A percentile compares a stretch with the other conserved stretches of the same genome.
These are phyloP conservation scores for Fusarium domesticum DNA, from an alignment of 2,329 filamentous ascomycete species.

Conservation along the genomic window DNA sequence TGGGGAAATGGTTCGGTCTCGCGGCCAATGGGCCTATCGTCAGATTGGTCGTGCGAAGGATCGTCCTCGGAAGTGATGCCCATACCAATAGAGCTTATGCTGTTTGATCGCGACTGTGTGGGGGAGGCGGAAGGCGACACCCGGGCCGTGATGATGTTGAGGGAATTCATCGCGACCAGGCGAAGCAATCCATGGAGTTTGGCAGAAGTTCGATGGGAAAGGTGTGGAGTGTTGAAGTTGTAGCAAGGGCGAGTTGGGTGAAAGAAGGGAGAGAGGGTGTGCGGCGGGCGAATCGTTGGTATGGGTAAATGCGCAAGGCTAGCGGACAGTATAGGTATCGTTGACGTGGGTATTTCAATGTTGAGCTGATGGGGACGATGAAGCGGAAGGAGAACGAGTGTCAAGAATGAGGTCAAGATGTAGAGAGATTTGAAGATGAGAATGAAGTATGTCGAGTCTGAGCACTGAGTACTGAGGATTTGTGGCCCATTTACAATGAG, in stretches of 20 bases:
- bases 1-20: slow-evolving; percentile 36
- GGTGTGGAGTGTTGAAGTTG: slow-evolving; percentile 3
- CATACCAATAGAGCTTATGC: slow-evolving; percentile 52
- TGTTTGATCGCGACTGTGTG: slow-evolving; percentile 58
- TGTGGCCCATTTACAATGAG: neutral
- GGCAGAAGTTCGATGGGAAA: slow-evolving; percentile 3
- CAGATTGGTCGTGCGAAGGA: slow-evolving; percentile 26
- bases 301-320: slow-evolving; percentile 13
- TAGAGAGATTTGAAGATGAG: neutral
- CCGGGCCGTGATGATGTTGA: slow-evolving; percentile 88
- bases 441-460: neutral
- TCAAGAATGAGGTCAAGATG: neutral
- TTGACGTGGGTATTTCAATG: neutral
- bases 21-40: slow-evolving; percentile 35
- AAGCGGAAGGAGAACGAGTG: neutral
- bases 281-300: slow-evolving; percentile 7
- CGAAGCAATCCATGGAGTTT: slow-evolving; percentile 53
- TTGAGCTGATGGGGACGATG: neutral
- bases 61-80: slow-evolving; percentile 43
- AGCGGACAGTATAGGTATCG: neutral
- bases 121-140: slow-evolving; percentile 63
- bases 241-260: slow-evolving; percentile 3
- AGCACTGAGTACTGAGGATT: no score
- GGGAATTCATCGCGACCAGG: slow-evolving; percentile 81
- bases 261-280: slow-evolving; percentile 8